Percentiles rank a stretch among this genome's conserved stretches.
Evolutionary conservation across 2,329 filamentous ascomycete genomes (phyloP).

Genomic region (Meredithiella fracta): DNA sequence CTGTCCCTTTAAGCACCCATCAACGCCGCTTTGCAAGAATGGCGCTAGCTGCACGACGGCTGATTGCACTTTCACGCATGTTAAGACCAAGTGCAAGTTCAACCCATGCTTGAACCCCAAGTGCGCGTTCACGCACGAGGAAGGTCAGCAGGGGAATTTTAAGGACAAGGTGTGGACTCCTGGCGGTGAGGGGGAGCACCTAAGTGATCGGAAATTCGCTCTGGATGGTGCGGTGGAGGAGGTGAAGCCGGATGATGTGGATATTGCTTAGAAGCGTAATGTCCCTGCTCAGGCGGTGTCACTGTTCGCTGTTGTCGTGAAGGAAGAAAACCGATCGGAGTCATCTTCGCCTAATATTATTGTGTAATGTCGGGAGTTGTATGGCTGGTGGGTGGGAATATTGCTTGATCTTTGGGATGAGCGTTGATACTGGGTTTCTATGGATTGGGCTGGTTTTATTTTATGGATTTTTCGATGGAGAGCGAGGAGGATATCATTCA

Average conservation of each 20-base stretch:
- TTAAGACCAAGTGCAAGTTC: slow-evolving; percentile 72
- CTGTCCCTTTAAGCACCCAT: slow-evolving; percentile 80
- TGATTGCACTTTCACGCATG: slow-evolving; percentile 81
- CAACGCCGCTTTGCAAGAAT: slow-evolving; percentile 76
- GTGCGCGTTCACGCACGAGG: slow-evolving; percentile 79
- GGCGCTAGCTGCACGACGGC: slow-evolving; percentile 70
- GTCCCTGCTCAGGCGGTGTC: neutral
- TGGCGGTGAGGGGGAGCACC: slow-evolving; percentile 37
- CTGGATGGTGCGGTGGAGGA: slow-evolving; percentile 42
- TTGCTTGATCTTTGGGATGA: too few species aligned
- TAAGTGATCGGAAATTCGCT: slow-evolving; percentile 80
- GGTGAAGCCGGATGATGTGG: slow-evolving; percentile 22
- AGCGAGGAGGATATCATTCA: slow-evolving; percentile 13
- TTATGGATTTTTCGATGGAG: neutral
- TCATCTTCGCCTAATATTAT: neutral
- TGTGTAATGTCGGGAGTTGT: neutral
- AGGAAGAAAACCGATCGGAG: too few species aligned
- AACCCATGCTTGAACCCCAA: slow-evolving; percentile 79
- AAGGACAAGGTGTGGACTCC: slow-evolving; percentile 85
- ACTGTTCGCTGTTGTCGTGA: too few species aligned
- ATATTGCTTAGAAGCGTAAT: slow-evolving; percentile 19
- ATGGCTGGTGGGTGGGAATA: neutral
- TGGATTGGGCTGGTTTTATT: neutral
- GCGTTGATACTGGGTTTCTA: too few species aligned
- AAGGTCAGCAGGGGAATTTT: slow-evolving; percentile 74